These are phyloP conservation scores for Sequoiadendron giganteum DNA, from an alignment of 75 land plant genomes.

Conservation along the genomic window DNA sequence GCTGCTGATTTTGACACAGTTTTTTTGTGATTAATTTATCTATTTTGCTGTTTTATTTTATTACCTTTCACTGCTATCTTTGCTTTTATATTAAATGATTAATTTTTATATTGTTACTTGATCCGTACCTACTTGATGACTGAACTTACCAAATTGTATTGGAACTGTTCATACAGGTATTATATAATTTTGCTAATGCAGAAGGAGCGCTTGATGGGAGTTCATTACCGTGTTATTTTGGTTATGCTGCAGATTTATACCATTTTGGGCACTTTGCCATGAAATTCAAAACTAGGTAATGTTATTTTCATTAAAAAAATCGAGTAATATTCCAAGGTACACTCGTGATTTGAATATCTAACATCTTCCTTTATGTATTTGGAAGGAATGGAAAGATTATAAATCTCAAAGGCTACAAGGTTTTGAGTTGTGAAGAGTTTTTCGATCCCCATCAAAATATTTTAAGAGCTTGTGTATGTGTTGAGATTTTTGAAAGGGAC, in stretches of 20 bases:
- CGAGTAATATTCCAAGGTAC: too few species aligned
- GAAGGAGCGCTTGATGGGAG: slow-evolving; percentile 42
- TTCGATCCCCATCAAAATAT: background rate
- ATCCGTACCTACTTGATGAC: background rate
- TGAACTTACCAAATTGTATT: background rate
- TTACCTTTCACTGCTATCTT: background rate
- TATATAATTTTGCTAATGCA: slow-evolving; percentile 48
- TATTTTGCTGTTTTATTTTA: background rate
- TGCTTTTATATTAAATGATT: background rate
- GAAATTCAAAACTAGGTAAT: slow-evolving; percentile 46
- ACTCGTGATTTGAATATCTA: background rate
- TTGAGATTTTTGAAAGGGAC: slow-evolving; percentile 10
- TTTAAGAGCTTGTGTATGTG: slow-evolving; percentile 9
- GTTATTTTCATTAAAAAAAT: background rate
- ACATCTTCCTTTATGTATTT: slow-evolving; percentile 12
- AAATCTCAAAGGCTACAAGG: slow-evolving; percentile 24
- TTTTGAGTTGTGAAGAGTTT: slow-evolving; percentile 16
- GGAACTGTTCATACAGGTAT: slow-evolving; percentile 23
- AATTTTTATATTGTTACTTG: background rate
- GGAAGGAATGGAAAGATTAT: slow-evolving; percentile 30
- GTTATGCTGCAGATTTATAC: slow-evolving; percentile 43
- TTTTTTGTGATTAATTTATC: background rate
- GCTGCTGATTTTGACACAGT: background rate
- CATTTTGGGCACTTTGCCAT: slow-evolving; percentile 54
- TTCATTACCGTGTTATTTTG: slow-evolving; percentile 40